A percentile compares a stretch with the other conserved stretches of the same genome.
Conservation (phyloP, 345 rosid species). For the Rubroshorea leprosula region DNA sequence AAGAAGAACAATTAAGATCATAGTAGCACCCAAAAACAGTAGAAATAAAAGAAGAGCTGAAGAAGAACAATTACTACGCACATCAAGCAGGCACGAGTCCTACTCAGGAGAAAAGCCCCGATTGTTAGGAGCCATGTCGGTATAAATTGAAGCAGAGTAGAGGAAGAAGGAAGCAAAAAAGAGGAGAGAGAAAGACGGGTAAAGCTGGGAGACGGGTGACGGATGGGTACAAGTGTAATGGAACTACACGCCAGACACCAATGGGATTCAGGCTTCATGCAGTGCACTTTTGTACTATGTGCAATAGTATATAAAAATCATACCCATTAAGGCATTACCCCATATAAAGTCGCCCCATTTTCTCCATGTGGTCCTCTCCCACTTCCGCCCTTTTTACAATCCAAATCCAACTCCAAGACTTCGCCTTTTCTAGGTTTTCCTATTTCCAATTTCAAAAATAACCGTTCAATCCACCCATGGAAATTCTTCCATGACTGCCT, state of each 20-base stretch:
- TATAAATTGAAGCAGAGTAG: slow-evolving; percentile 43
- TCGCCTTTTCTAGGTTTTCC: background rate
- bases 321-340: too few species aligned
- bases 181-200: slow-evolving; percentile 15
- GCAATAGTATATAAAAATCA: background rate
- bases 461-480: background rate
- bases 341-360: background rate
- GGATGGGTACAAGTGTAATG: slow-evolving; percentile 46
- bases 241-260: slow-evolving; percentile 46
- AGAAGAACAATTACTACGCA: slow-evolving; percentile 17
- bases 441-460: background rate
- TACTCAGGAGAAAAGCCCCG: slow-evolving; percentile 48
- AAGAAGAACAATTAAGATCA: slow-evolving; percentile 9
- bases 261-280: slow-evolving; percentile 57
- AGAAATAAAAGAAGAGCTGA: background rate
- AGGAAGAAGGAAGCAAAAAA: slow-evolving; percentile 11
- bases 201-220: slow-evolving; percentile 17
- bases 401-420: slow-evolving; percentile 5
- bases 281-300: slow-evolving; percentile 19
- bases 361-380: background rate
- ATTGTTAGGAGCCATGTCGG: slow-evolving; percentile 67
- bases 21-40: slow-evolving; percentile 3
- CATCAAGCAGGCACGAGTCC: slow-evolving; percentile 24
- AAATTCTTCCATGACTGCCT: too few species aligned
- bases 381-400: background rate